phyloP scores from a whole-genome alignment of 192 early-diverging fungal genomes.

The Dissophora ornata region DNA sequence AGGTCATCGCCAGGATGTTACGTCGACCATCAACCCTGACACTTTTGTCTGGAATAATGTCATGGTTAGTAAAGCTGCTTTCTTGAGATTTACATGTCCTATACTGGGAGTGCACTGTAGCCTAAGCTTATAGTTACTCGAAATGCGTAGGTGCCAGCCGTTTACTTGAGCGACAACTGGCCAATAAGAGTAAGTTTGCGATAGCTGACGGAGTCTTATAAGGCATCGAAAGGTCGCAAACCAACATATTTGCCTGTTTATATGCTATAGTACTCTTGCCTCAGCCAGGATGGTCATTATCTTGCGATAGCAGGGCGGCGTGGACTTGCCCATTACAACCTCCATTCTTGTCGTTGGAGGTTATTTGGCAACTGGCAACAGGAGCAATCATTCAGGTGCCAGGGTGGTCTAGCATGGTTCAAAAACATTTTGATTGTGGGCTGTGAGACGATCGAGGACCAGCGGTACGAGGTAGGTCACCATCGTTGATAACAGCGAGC shows the following conservation, averaged over 20 bases:
- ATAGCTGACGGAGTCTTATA: background rate
- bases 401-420: constrained; percentile 81
- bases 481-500: no score
- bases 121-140: no score
- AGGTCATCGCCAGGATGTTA: constrained; percentile 68
- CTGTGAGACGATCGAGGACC: constrained; percentile 63
- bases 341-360: constrained; percentile 83
- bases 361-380: constrained; percentile 89
- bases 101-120: no score
- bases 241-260: background rate
- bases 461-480: constrained; percentile 51
- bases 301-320: constrained; percentile 88
- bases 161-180: constrained; percentile 86
- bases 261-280: constrained; percentile 66
- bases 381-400: constrained; percentile 76
- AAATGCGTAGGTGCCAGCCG: constrained; percentile 69
- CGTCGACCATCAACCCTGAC: constrained; percentile 74
- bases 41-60: constrained; percentile 78
- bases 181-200: constrained; percentile 72
- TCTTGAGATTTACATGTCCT: no score
- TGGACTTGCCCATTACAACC: constrained; percentile 85
- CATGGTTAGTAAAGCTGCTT: constrained; percentile 57
- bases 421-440: constrained; percentile 74
- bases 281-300: constrained; percentile 74
- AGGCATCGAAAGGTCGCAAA: background rate